Base-by-base conservation (phyloP, 2,329 filamentous ascomycete genomes). In the Penicillium fuscoglaucum region DNA sequence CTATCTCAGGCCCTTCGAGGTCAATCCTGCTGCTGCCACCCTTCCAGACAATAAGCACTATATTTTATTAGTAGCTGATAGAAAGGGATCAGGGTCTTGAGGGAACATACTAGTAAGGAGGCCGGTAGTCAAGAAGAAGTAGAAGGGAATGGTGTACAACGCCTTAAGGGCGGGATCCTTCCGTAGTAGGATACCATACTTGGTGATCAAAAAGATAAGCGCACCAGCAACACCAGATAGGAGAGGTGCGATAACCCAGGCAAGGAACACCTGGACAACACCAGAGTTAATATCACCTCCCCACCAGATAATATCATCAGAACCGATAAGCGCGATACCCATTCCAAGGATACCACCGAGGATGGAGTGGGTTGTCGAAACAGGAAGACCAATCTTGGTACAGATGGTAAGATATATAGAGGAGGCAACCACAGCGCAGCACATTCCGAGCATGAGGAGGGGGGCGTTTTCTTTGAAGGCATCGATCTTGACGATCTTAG, bases 41-140 rank as follows among this genome's bases (percentile, higher is more conserved):
- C 45, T 47, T 47, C 45, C 45, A 47, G 28, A 47, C 45, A 21
- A 47, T 47, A 47, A 47, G 45, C 45, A 47, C 45, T 47, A 19
- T 33, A 8, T 33, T 13, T 33, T 21, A 10, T 47, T 7, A 47
- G 45, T 21, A 47, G 2, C 10, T 6, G n/a, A 33, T 17, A 33
- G 0, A 15, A 2, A 47, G 2, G n/a, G 12, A 15, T 13, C 12
- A 8, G 12, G 5, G 28, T 15, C 1, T 15, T 15, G 45, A 21
- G 45, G 45, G 10, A 10, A 17, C 45, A 33, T 47, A 47, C 45
- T 47, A 2, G 45, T 47, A 33, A 47, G 45, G 2, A 47, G 28
- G 13, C n/a, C n/a, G 3, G n/a, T 33, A 31, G 45, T 47, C n/a
- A 47, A 7, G 28, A 47, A 29, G 45, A 47, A 47, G 19, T 47